Conservation (phyloP, 129 eudicot genomes). For the Escallonia herrerae region DNA sequence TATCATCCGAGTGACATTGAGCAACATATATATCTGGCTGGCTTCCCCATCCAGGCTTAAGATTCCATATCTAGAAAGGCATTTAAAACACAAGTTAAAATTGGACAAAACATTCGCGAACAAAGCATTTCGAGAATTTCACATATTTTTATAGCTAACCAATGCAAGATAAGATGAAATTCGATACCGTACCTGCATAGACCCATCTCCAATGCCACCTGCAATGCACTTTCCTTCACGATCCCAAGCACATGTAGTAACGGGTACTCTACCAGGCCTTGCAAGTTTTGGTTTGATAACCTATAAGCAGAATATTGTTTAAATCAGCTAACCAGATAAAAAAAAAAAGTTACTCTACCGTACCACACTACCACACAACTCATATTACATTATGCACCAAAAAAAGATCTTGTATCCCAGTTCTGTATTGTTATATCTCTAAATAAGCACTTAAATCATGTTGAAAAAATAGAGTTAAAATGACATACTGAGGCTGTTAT, state of each 20-base stretch:
- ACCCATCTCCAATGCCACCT: conserved; percentile 95
- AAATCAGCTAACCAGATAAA: conserved; percentile 14
- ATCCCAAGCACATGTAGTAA: conserved; percentile 94
- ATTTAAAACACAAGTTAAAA: conserved; percentile 1
- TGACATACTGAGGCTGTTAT: too few species aligned
- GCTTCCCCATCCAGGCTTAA: conserved; percentile 97
- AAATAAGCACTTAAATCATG: background rate
- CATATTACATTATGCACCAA: background rate
- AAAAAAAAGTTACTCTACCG: background rate
- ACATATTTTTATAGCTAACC: background rate
- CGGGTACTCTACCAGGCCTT: conserved; percentile 94
- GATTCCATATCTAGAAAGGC: conserved; percentile 67
- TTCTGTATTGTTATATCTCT: too few species aligned
- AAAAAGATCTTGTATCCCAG: background rate
- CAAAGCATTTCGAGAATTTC: background rate
- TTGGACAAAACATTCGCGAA: background rate
- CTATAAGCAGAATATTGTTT: conserved; percentile 27
- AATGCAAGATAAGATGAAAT: background rate
- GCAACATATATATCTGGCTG: conserved; percentile 77
- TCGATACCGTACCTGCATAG: conserved; percentile 65
- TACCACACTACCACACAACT: background rate
- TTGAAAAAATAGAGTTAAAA: background rate
- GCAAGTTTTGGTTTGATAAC: conserved; percentile 95
- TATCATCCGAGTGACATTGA: conserved; percentile 77
- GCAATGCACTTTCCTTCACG: conserved; percentile 91